phyloP scores from a whole-genome alignment of 495 filamentous ascomycete species.

The Aspergillus mulundensis region DNA sequence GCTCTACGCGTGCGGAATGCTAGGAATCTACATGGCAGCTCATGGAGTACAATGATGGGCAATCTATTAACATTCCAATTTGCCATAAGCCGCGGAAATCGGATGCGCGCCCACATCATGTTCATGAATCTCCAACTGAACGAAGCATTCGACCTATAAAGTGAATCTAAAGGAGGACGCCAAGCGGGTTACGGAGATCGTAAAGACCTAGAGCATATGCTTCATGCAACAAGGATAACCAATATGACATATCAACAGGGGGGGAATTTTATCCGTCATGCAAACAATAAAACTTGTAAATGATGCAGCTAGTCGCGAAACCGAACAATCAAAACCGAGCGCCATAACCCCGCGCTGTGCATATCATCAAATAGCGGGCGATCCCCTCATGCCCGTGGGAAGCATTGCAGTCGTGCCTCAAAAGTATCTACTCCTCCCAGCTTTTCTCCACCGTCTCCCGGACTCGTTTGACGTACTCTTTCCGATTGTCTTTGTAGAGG shows the following conservation, averaged over 20 bases:
- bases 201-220: neutral
- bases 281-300: slow-evolving; percentile 11
- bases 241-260: slow-evolving; percentile 9
- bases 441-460: slow-evolving; percentile 98
- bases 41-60: too few species aligned
- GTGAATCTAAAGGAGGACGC: too few species aligned
- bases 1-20: slow-evolving; percentile 5
- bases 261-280: slow-evolving; percentile 11
- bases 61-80: too few species aligned
- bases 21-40: neutral
- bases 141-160: too few species aligned
- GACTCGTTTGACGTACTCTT: slow-evolving; percentile 93
- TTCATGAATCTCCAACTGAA: too few species aligned
- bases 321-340: slow-evolving; percentile 29
- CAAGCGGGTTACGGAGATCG: too few species aligned
- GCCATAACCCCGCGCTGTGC: slow-evolving; percentile 48
- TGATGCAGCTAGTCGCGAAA: slow-evolving; percentile 24
- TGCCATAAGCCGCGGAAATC: too few species aligned
- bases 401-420: slow-evolving; percentile 4
- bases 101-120: too few species aligned
- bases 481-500: slow-evolving; percentile 95
- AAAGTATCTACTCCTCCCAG: slow-evolving; percentile 75
- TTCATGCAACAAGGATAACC: slow-evolving; percentile 6
- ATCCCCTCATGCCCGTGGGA: slow-evolving; percentile 7
- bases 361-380: slow-evolving; percentile 30